A percentile compares a stretch with the other conserved stretches of the same genome.
Conservation (phyloP, 2,329 filamentous ascomycete genomes). For the Arthrobotrys sphaeroides region DNA sequence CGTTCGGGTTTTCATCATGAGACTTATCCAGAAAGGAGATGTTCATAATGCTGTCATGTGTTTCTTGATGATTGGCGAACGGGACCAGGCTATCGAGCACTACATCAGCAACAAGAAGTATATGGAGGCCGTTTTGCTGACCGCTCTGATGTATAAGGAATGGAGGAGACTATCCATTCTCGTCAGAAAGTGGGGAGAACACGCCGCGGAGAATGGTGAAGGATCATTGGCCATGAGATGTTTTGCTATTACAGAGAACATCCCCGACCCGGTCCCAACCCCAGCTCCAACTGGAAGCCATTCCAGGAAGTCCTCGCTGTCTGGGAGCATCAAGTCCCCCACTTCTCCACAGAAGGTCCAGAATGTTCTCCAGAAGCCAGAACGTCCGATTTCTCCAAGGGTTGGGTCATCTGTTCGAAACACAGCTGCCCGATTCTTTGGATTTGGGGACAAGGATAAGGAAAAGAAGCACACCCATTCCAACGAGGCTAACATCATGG, state of each 20-base stretch:
- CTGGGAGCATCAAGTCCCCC: conserved; percentile 49
- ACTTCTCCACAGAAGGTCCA: conserved; percentile 41
- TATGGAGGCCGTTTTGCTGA: conserved; percentile 91
- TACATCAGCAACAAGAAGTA: conserved; percentile 91
- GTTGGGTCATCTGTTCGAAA: conserved; percentile 46
- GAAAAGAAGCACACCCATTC: conserved; percentile 34
- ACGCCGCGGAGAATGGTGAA: conserved; percentile 84
- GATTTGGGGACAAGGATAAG: conserved; percentile 48
- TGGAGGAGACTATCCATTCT: conserved; percentile 92
- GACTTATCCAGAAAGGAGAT: conserved; percentile 87
- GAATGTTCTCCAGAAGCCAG: conserved; percentile 36
- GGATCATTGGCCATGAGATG: conserved; percentile 75
- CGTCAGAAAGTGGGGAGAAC: conserved; percentile 93
- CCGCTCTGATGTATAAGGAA: conserved; percentile 84
- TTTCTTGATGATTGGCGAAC: conserved; percentile 88
- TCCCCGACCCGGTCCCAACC: conserved; percentile 30
- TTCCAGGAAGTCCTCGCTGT: conserved; percentile 47
- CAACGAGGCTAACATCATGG: conserved; percentile 50
- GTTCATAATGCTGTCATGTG: conserved; percentile 92
- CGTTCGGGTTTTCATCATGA: conserved; percentile 87
- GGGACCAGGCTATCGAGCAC: conserved; percentile 94
- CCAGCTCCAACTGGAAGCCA: conserved; percentile 34
- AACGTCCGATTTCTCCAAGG: conserved; percentile 45
- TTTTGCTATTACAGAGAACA: conserved; percentile 48
- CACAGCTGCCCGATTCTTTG: conserved; percentile 45